Base-by-base conservation (phyloP, 305 asterid genomes). In the Andrographis paniculata region DNA sequence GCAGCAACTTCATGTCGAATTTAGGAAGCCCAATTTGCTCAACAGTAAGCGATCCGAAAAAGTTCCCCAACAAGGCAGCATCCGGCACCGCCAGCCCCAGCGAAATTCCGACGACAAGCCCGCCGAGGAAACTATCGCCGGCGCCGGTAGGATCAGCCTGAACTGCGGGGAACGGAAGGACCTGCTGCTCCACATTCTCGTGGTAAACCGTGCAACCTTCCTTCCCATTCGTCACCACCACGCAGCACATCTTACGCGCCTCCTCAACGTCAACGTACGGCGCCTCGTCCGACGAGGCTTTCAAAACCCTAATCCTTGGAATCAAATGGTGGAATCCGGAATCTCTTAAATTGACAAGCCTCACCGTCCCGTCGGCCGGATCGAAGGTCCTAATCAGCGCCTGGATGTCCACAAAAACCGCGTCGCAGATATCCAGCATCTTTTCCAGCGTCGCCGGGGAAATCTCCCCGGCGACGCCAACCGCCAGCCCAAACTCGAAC, bases 61-160 rank as follows among this genome's bases (percentile, higher is more conserved):
- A 76, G 70, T 88, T 88, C 14, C 97, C 97, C 68, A 88, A 45
- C 73, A 79, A 66, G 42, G 93, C 97, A 36, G 95, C 87, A 61
- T 88, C 97, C 17, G 85, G 82, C 58, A 82, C 81, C 0, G 79
- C 38, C 72, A 84, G 58, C 27, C 94, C 97, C 18, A 72, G 72
- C 13, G 65, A 73, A 41, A 84, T 71, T 50, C 97, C 97, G 1
- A 71, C 84, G 9, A 84, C 94, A 40, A 88, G 67, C 14, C 97
- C 97, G 2, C 93, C 97, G 21, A 88, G 73, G 20, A 84, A 88
- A 54, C 97, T 82, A 64, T 88, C 97, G 41, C 97, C 95, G n/a
- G 97, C 95, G 2, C 97, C 97, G 0, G 97, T 88, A 2, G 95
- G 95, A 63, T 88, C 97, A 59, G 84, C 79, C 76, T 88, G 94